These are phyloP conservation scores for Fusarium subtropicale DNA, from an alignment of 2,329 filamentous ascomycete genomes.

Conservation along the genomic window DNA sequence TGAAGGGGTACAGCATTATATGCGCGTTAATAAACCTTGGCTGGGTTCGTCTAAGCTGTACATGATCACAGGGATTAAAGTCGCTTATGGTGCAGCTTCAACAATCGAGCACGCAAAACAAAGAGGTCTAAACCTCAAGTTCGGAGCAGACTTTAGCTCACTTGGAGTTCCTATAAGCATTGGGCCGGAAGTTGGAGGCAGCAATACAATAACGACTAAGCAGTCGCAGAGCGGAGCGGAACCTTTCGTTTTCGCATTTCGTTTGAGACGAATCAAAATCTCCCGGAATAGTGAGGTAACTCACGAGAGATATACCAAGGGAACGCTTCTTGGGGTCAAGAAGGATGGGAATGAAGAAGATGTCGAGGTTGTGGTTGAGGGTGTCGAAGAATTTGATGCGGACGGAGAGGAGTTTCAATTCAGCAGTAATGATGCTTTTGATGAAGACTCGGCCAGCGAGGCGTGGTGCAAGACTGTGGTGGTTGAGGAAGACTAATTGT, in stretches of 20 bases:
- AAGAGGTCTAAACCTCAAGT: not conserved
- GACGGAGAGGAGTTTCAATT: not conserved
- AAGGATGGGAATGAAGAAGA: not conserved
- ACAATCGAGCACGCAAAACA: not conserved
- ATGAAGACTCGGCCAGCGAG: rapidly evolving
- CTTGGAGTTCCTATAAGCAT: not conserved
- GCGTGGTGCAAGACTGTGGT: not conserved
- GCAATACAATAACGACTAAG: not conserved
- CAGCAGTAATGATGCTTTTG: not conserved
- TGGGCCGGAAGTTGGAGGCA: not conserved
- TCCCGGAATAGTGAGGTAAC: not conserved
- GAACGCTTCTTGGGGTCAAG: not conserved
- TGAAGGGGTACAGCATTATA: not conserved
- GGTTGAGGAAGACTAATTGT: not conserved
- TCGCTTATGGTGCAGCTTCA: not conserved
- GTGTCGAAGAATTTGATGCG: not conserved
- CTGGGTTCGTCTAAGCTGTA: not conserved
- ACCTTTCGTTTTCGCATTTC: not conserved
- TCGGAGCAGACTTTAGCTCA: not conserved
- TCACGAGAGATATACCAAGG: not conserved
- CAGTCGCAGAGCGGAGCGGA: not conserved
- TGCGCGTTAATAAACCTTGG: not conserved
- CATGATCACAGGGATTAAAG: not conserved
- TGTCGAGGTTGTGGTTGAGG: not conserved
- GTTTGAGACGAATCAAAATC: not conserved